These are phyloP conservation scores for Schwanniomyces occidentalis DNA, from an alignment of 805 yeast species.

Conservation along the genomic window DNA sequence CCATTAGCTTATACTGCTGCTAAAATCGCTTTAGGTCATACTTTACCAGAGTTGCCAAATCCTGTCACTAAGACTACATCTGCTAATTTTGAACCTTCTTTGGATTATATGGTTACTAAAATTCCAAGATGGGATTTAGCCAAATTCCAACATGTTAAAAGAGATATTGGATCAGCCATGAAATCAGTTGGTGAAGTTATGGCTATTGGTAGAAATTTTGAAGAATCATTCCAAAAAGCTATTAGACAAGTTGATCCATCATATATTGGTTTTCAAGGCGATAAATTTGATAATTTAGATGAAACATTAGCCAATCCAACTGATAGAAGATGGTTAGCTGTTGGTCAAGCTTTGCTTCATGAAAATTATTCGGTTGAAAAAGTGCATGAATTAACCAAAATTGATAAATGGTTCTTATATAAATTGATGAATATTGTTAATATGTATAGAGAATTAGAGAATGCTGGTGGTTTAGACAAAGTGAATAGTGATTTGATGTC, in stretches of 20 bases:
- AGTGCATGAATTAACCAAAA: constrained; percentile 88
- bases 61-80: constrained; percentile 95
- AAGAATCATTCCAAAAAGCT: constrained; percentile 97
- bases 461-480: constrained; percentile 51
- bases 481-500: constrained; percentile 68
- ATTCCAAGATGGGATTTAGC: constrained; percentile 98
- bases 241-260: constrained; percentile 95
- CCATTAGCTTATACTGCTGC: constrained; percentile 99
- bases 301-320: constrained; percentile 80
- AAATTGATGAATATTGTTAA: constrained; percentile 91
- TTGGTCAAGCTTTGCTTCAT: constrained; percentile 93
- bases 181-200: constrained; percentile 98
- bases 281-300: constrained; percentile 73
- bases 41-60: constrained; percentile 92
- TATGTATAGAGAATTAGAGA: constrained; percentile 79
- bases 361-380: constrained; percentile 88
- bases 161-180: constrained; percentile 95
- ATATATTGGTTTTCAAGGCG: constrained; percentile 88
- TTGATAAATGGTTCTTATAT: constrained; percentile 94
- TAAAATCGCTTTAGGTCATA: constrained; percentile 90
- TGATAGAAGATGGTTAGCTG: constrained; percentile 96
- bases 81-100: constrained; percentile 95
- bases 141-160: constrained; percentile 92
- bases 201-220: constrained; percentile 98
- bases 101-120: constrained; percentile 95